Conservation (phyloP, 768 basidiomycete species). For the Tylopilus plumbeoviolaceoides region DNA sequence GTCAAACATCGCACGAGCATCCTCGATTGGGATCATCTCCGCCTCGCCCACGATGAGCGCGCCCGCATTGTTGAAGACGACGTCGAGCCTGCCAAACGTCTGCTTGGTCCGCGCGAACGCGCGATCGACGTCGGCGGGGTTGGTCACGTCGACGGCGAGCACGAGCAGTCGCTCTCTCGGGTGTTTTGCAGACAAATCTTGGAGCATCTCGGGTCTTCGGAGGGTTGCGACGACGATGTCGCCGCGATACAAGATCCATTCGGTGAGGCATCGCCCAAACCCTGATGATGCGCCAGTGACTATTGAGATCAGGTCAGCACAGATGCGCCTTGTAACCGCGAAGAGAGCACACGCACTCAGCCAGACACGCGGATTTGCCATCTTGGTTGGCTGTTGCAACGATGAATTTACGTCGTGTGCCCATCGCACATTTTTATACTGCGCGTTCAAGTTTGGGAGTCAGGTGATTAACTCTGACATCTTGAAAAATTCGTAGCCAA, state of each 20-base stretch:
- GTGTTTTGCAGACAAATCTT: not conserved
- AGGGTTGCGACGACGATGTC: slow-evolving; percentile 41
- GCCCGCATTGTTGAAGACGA: slow-evolving; percentile 23
- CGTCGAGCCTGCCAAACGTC: slow-evolving; percentile 12
- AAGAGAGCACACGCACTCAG: not conserved
- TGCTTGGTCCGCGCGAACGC: slow-evolving; percentile 11
- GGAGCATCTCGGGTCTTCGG: slow-evolving; percentile 32
- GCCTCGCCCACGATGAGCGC: slow-evolving; percentile 18
- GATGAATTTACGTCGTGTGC: not conserved
- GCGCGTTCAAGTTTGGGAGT: too few relatives aligned
- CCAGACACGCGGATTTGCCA: slow-evolving; percentile 9
- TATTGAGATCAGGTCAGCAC: slow-evolving; percentile 4
- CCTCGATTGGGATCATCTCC: slow-evolving; percentile 17
- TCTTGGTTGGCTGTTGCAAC: not conserved
- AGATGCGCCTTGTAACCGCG: not conserved
- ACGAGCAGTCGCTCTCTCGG: slow-evolving; percentile 14
- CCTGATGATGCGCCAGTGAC: slow-evolving; percentile 42
- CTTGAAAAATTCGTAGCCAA: too few relatives aligned
- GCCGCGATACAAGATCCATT: slow-evolving; percentile 31
- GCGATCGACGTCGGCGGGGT: slow-evolving; percentile 4
- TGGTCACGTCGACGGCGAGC: slow-evolving; percentile 13
- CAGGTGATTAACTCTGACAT: too few relatives aligned
- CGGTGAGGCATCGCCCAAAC: slow-evolving; percentile 33
- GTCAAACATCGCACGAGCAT: slow-evolving; percentile 21
- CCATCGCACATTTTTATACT: not conserved